These are phyloP conservation scores for Linderniella brevidens DNA, from an alignment of 257 asterid genomes.

Conservation along the genomic window DNA sequence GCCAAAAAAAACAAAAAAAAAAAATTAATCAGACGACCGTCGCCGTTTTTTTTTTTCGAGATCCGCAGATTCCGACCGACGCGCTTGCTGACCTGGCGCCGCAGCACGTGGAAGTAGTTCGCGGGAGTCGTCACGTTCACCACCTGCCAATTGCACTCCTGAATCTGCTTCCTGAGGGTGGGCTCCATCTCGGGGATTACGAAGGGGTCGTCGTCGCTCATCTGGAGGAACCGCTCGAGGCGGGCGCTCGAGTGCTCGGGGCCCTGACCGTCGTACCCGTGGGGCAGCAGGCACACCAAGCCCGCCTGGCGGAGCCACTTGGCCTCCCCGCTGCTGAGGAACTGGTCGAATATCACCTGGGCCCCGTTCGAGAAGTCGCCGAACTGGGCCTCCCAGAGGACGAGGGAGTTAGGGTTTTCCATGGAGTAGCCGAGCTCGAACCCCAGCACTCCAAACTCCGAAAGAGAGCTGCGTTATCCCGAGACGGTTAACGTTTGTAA, in stretches of 20 bases:
- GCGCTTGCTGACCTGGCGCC: conserved; percentile 67
- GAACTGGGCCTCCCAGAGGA: conserved; percentile 96
- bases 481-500: conserved; percentile 4
- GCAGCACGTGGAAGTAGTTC: conserved; percentile 91
- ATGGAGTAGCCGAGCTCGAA: conserved; percentile 90
- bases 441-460: conserved; percentile 88
- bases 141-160: conserved; percentile 97
- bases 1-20: background rate
- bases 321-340: conserved; percentile 89
- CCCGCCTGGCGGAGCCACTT: conserved; percentile 96
- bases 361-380: conserved; percentile 93
- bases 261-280: conserved; percentile 95
- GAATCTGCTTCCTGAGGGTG: conserved; percentile 78
- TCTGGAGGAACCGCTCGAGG: conserved; percentile 91
- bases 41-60: conserved; percentile 8
- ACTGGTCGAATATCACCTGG: conserved; percentile 90
- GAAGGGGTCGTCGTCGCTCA: conserved; percentile 87
- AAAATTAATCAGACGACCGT: background rate
- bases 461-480: conserved; percentile 71
- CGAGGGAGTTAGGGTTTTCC: conserved; percentile 94
- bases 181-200: conserved; percentile 98
- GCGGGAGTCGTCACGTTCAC: conserved; percentile 98
- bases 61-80: background rate
- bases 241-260: conserved; percentile 98
- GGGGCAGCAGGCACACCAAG: conserved; percentile 72